Percentiles rank a stretch among this genome's conserved stretches.
Conservation (phyloP, 179 eudicot species). For the Patellifolia procumbens region DNA sequence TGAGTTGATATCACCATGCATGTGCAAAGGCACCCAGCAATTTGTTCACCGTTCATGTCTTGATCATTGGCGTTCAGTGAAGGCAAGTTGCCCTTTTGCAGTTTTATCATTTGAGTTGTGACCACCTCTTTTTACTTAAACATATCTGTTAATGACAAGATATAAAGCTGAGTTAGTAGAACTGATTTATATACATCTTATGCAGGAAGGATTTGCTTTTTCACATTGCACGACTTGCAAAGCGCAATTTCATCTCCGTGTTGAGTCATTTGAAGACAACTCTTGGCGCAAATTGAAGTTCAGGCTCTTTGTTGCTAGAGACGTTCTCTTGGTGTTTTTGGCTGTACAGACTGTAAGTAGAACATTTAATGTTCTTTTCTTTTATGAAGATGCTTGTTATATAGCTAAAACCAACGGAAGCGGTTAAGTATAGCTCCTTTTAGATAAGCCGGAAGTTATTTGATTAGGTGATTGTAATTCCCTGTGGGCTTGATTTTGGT, state of each 20-base stretch:
- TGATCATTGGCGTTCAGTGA: slow-evolving; percentile 95
- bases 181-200: slow-evolving; percentile 15
- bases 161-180: not conserved
- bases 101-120: not conserved
- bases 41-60: slow-evolving; percentile 94
- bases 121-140: not conserved
- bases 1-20: slow-evolving; percentile 89
- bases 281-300: slow-evolving; percentile 84
- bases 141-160: not conserved
- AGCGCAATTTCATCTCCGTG: slow-evolving; percentile 85
- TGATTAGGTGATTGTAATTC: not conserved
- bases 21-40: slow-evolving; percentile 97
- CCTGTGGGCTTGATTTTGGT: not conserved
- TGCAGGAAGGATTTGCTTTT: slow-evolving; percentile 92
- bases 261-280: slow-evolving; percentile 61
- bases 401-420: not conserved
- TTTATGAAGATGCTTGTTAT: not conserved
- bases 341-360: slow-evolving; percentile 83
- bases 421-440: not conserved
- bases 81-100: slow-evolving; percentile 40
- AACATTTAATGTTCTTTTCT: not conserved
- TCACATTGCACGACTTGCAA: slow-evolving; percentile 97
- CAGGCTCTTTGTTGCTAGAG: slow-evolving; percentile 86
- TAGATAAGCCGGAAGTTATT: not conserved
- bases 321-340: slow-evolving; percentile 78